Evolutionary conservation across 2,329 filamentous ascomycete species (phyloP).

Genomic region (Aspergillus sp.): DNA sequence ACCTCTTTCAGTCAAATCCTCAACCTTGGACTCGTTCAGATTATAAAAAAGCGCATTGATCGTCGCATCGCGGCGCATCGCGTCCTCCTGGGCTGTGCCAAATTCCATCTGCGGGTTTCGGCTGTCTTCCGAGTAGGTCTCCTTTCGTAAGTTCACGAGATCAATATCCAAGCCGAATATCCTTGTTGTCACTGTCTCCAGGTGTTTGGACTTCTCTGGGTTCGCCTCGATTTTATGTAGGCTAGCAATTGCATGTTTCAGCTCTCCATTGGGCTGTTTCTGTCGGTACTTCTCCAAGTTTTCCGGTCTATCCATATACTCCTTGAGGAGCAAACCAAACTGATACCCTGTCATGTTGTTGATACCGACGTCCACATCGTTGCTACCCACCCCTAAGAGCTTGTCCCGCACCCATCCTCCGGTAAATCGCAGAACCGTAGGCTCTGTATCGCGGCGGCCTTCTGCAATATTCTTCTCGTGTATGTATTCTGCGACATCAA

Average conservation of each 20-base stretch:
- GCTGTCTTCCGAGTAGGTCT: constrained; percentile 85
- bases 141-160: constrained; percentile 89
- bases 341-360: constrained; percentile 53
- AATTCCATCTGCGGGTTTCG: constrained; percentile 92
- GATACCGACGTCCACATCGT: constrained; percentile 53
- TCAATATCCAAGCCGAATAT: constrained; percentile 88
- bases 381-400: constrained; percentile 47
- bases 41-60: constrained; percentile 98
- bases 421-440: constrained; percentile 49
- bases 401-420: constrained; percentile 56
- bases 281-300: constrained; percentile 47
- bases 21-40: constrained; percentile 72
- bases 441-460: constrained; percentile 26
- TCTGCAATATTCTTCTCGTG: constrained; percentile 43
- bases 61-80: constrained; percentile 83
- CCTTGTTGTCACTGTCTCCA: constrained; percentile 85
- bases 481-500: constrained; percentile 79
- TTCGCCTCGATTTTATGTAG: constrained; percentile 89
- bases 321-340: constrained; percentile 48
- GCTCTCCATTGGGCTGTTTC: constrained; percentile 50
- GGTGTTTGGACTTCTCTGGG: constrained; percentile 93
- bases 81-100: constrained; percentile 88
- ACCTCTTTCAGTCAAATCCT: constrained; percentile 79
- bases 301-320: constrained; percentile 43
- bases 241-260: constrained; percentile 67